Evolutionary conservation across 2,329 filamentous ascomycete species (phyloP).

Genomic region (Botryotinia convoluta): DNA sequence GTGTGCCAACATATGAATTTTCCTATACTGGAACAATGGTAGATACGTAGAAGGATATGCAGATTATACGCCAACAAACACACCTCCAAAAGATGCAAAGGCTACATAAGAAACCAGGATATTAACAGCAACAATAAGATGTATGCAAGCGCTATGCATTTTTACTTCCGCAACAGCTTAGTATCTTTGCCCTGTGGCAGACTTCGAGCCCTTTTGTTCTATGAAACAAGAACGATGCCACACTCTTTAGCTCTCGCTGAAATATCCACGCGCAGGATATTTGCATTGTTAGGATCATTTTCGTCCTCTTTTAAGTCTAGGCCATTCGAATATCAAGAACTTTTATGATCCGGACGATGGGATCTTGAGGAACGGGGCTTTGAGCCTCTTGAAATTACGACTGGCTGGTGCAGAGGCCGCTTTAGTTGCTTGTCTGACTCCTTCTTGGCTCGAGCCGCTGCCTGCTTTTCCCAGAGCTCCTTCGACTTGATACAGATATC

Average conservation of each 20-base stretch:
- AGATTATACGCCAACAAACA: not conserved
- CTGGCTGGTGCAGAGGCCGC: conserved; percentile 55
- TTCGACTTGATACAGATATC: conserved; percentile 60
- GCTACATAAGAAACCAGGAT: not conserved
- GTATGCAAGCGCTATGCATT: conserved; percentile 5
- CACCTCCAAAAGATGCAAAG: not conserved
- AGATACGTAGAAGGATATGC: not conserved
- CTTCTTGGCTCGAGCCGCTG: conserved; percentile 46
- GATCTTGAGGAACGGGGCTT: conserved; percentile 26
- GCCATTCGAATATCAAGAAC: conserved; percentile 29
- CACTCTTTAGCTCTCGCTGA: conserved; percentile 9
- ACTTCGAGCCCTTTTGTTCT: not conserved
- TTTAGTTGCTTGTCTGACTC: conserved; percentile 52
- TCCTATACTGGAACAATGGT: not conserved
- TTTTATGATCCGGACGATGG: conserved; percentile 29
- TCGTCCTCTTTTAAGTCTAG: conserved; percentile 24
- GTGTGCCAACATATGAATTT: not conserved
- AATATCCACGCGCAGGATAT: not conserved
- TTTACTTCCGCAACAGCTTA: not conserved
- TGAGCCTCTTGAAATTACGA: conserved; percentile 48
- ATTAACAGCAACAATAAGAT: not conserved
- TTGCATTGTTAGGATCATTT: conserved; percentile 21
- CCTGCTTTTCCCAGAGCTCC: conserved; percentile 57
- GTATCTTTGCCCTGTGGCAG: not conserved
- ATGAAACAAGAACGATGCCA: conserved; percentile 1